Base-by-base conservation (phyloP, 2,329 filamentous ascomycete genomes). In the Fusarium fujikuroi region DNA sequence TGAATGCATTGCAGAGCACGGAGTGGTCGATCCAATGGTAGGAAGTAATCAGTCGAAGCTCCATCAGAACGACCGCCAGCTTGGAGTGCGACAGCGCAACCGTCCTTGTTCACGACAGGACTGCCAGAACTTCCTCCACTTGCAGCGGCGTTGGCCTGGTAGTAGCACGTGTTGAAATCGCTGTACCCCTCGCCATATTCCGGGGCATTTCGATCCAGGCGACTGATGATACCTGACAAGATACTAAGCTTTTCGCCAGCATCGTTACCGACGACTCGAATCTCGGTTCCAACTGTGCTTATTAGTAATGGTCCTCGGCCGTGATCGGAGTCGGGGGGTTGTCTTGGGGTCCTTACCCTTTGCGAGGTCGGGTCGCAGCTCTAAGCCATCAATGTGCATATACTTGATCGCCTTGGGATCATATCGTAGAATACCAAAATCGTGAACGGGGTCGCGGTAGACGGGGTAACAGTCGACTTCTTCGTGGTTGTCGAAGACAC, bases 231-330 rank as follows among this genome's bases (percentile, higher is more conserved):
- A 77, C 96, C 96, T 10, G 96, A 98, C 66, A 99, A 86, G 77
- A 99, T 99, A 86, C 95, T 98, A 76, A 99, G 90, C 84, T 99
- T 99, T 82, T 99, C 96, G 74, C 96, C 96, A 36, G 96, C 96
- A 86, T 99, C 96, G 82, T 99, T 99, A 84, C 96, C 96, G 10
- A 99, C 96, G 4, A 99, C 96, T 75, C 97, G 89, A 75, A 99
- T 98, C 83, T 99, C 96, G 19, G 93, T 91, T 62, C 96, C 96
- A 60, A 99, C 95, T 84, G 63, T 50, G 10, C 5, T 43, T 40
- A 69, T 80, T 70, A 80, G 75, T 53, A 28, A 43, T 39, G 42
- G 37, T 32, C 28, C 34, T 37, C 9, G 28, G 14, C 34, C 11
- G 30, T 19, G 39, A 19, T 43, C 19, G n/a, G 42, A 43, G 25